phyloP scores from a whole-genome alignment of 495 filamentous ascomycete species.

The Lasiosphaeriaceae sp. region DNA sequence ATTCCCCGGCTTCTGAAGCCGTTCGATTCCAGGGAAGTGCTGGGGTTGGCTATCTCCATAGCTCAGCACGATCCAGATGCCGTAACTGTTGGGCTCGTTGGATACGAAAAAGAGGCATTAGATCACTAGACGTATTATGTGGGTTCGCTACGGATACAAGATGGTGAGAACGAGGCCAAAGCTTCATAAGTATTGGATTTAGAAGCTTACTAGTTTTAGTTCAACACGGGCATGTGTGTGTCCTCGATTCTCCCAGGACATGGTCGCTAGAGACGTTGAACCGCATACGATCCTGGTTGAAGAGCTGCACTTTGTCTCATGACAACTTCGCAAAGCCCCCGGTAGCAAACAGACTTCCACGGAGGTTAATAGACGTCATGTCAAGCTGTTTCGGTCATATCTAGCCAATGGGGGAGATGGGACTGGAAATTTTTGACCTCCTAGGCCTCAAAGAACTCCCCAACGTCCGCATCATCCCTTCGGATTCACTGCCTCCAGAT shows the following conservation, averaged over 20 bases:
- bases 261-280: conserved; percentile 3
- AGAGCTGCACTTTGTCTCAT: conserved; percentile 1
- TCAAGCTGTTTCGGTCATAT: neutral
- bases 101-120: neutral
- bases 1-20: neutral
- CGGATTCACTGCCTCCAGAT: neutral
- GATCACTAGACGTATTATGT: neutral
- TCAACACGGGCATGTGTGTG: neutral
- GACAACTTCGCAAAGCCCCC: neutral
- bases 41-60: neutral
- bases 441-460: neutral
- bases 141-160: neutral
- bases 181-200: neutral
- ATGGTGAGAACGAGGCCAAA: neutral
- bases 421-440: neutral
- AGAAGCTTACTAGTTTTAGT: neutral
- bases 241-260: conserved; percentile 2
- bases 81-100: neutral
- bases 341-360: neutral
- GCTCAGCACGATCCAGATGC: neutral
- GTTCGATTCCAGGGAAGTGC: neutral
- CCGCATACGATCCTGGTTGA: neutral
- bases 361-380: conserved; percentile 5
- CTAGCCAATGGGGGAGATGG: neutral
- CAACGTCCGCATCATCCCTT: conserved; percentile 2